Evolutionary conservation across 75 land plant species (phyloP), one percentile per base, ranked within the genome.

Genomic region (Cunninghamia lanceolata): DNA sequence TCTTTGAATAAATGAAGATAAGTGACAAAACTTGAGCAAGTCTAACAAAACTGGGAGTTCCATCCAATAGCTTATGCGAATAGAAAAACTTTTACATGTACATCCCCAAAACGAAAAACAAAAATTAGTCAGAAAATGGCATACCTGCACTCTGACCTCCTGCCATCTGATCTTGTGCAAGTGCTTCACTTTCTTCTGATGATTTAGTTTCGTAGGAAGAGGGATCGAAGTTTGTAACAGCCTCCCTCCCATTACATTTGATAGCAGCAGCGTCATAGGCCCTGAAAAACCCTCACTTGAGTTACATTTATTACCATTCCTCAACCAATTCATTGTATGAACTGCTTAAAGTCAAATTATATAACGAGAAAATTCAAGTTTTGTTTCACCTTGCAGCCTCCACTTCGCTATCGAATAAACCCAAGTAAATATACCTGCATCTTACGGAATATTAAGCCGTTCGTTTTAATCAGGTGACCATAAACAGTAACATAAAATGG

Each of bases 221-320:
- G 15, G 95, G 94, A 40, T 95, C 95, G 86, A 95, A 95, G 87
- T 95, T 95, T 38, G 97, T 95, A 11, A 94, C 95, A 15, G 97
- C 97, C 32, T 95, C 97, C 83, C 92, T 90, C 32, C 95, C 97
- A 87, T 93, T 95, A 82, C 91, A 94, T 82, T 89, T 90, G 54
- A 95, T 93, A 46, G 97, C 97, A 52, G 97, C 97, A 88, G 86
- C 91, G 86, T 95, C 97, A 86, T 95, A 95, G 80, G 97, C 97
- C 93, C 97, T 95, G 88, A 35, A 86, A 71, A 79, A 39, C 19
- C 79, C 78, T 54, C 13, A n/a, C 4, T 25, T 45, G 1, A 38
- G 35, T 85, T 42, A 32, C 42, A 76, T 39, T 85, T 39, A 34
- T 39, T 36, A 43, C 21, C 39, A 45, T 66, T 59, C 35, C 16